Percentiles rank a stretch among this genome's conserved stretches.
phyloP scores from a whole-genome alignment of 495 filamentous ascomycete genomes.

The Niebla homalea region DNA sequence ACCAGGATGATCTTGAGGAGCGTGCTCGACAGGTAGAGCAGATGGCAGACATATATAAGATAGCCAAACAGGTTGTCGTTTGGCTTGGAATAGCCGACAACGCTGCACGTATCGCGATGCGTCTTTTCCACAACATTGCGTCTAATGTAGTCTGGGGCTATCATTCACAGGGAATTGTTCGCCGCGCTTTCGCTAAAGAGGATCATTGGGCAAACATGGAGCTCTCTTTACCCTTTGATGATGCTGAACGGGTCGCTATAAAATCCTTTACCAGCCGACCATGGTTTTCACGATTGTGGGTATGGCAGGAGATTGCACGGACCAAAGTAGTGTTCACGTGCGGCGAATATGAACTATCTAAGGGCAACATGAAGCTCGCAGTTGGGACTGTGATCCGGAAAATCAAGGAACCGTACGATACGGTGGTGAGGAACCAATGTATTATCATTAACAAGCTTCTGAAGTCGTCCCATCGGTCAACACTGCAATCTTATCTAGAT shows the following conservation, averaged over 20 bases:
- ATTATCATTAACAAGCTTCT: not conserved
- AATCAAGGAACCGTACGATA: not conserved
- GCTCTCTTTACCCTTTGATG: too few species aligned
- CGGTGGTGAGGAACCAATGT: not conserved
- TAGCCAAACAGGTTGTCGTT: conserved; percentile 8
- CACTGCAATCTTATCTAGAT: not conserved
- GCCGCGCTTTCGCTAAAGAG: too few species aligned
- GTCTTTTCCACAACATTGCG: too few species aligned
- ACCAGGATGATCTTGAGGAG: conserved; percentile 11
- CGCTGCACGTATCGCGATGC: too few species aligned
- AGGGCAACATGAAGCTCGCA: not conserved
- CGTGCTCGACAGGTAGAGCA: conserved; percentile 7
- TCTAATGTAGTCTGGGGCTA: too few species aligned
- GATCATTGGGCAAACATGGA: too few species aligned
- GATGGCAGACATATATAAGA: conserved; percentile 13
- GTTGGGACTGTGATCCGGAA: not conserved
- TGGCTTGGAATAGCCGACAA: conserved; percentile 10
- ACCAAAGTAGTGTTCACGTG: not conserved
- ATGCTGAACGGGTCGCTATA: too few species aligned
- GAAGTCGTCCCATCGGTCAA: not conserved
- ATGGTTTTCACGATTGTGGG: conserved; percentile 4
- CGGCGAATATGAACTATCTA: not conserved
- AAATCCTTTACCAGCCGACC: not conserved
- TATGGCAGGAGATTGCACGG: conserved; percentile 3
- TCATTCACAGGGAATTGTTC: too few species aligned